Evolutionary conservation across 2,329 filamentous ascomycete genomes (phyloP).

Genomic region (Elsinoe perseae): DNA sequence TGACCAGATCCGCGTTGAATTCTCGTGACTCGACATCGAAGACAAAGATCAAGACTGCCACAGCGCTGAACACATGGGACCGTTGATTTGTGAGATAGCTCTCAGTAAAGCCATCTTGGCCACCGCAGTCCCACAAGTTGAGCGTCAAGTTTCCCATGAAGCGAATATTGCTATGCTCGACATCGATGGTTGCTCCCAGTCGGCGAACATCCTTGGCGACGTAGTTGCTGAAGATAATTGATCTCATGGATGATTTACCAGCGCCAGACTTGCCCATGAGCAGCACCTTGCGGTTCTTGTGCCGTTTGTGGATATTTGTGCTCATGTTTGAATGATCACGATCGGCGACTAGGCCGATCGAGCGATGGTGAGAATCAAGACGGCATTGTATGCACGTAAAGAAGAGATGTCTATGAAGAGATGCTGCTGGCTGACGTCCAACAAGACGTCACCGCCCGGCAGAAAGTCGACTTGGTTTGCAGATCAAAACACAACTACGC

Average conservation of each 20-base stretch:
- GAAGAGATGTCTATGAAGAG: neutral
- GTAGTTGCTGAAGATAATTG: conserved; percentile 98
- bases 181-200: conserved; percentile 92
- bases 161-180: conserved; percentile 96
- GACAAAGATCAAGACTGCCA: conserved; percentile 96
- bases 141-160: conserved; percentile 96
- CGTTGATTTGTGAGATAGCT: conserved; percentile 95
- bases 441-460: conserved; percentile 10
- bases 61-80: conserved; percentile 91
- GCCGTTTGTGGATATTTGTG: conserved; percentile 34
- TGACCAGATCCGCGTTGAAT: conserved; percentile 84
- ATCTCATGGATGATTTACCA: conserved; percentile 96
- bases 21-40: conserved; percentile 97
- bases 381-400: neutral
- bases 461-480: conserved; percentile 11
- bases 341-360: conserved; percentile 8
- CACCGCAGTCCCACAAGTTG: conserved; percentile 98
- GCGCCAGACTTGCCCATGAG: conserved; percentile 86
- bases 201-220: conserved; percentile 91
- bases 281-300: conserved; percentile 48
- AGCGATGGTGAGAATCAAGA: neutral
- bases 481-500: conserved; percentile 12
- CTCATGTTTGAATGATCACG: conserved; percentile 21
- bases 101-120: conserved; percentile 97
- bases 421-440: neutral